phyloP scores from a whole-genome alignment of 495 filamentous ascomycete species.

The Cladorrhinum samala region DNA sequence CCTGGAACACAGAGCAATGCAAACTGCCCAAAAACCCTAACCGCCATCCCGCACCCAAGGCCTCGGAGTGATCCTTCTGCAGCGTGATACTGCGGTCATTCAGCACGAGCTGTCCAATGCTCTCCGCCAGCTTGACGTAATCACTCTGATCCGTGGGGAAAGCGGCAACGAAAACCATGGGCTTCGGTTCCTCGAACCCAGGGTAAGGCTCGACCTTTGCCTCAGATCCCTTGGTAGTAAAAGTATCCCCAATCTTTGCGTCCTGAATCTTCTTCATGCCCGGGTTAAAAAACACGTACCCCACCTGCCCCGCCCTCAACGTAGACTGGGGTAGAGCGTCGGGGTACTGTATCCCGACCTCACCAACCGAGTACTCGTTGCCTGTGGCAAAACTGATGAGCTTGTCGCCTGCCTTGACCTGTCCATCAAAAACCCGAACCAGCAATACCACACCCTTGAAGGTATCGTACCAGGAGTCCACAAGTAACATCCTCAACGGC shows the following conservation, averaged over 20 bases:
- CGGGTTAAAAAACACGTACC: constrained; percentile 94
- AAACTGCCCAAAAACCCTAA: constrained; percentile 93
- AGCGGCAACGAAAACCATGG: constrained; percentile 97
- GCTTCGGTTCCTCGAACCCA: constrained; percentile 95
- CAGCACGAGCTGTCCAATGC: constrained; percentile 85
- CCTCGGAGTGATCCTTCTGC: constrained; percentile 88
- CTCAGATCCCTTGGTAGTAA: constrained; percentile 76
- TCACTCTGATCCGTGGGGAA: constrained; percentile 87
- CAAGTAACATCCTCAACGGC: constrained; percentile 77
- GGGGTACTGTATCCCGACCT: constrained; percentile 96
- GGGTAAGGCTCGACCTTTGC: constrained; percentile 71
- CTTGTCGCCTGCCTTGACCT: constrained; percentile 73
- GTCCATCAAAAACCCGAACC: constrained; percentile 86
- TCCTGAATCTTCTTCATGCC: constrained; percentile 96
- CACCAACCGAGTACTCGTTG: constrained; percentile 82
- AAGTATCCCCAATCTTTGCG: constrained; percentile 93
- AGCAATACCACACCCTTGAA: constrained; percentile 92
- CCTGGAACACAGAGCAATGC: constrained; percentile 97
- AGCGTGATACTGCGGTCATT: constrained; percentile 94
- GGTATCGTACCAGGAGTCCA: constrained; percentile 96
- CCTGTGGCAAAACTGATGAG: constrained; percentile 80
- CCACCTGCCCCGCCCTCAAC: constrained; percentile 86
- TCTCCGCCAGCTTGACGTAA: constrained; percentile 84
- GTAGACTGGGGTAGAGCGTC: constrained; percentile 73
- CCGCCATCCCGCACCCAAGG: constrained; percentile 88